Evolutionary conservation across 352 stramenopile species (phyloP).

Genomic region (Phytophthora meadii): DNA sequence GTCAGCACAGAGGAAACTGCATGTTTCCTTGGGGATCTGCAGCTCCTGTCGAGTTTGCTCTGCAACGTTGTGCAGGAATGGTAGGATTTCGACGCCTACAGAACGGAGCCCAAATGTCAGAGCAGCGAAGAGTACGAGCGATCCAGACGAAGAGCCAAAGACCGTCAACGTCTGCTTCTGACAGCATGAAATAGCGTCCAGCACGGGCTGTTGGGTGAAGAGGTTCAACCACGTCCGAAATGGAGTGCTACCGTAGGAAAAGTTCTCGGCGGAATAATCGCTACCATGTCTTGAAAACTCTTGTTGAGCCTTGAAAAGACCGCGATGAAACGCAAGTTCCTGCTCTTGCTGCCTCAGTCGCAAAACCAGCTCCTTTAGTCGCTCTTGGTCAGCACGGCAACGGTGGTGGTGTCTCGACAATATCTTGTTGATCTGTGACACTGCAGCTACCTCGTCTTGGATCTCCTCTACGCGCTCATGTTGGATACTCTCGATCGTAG

Average conservation of each 20-base stretch:
- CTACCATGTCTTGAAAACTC: conserved; percentile 8
- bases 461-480: conserved; percentile 9
- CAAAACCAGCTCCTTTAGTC: conserved; percentile 25
- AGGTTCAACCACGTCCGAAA: conserved; percentile 55
- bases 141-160: conserved; percentile 65
- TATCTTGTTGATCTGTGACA: conserved; percentile 18
- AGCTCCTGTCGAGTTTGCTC: conserved; percentile 23
- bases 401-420: conserved; percentile 17
- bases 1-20: conserved; percentile 46
- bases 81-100: conserved; percentile 60
- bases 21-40: conserved; percentile 12
- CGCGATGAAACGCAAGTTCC: conserved; percentile 42
- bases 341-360: conserved; percentile 38
- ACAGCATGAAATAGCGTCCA: conserved; percentile 6
- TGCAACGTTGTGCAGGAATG: conserved; percentile 45
- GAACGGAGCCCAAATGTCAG: conserved; percentile 37
- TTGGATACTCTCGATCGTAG: conserved; percentile 21
- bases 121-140: conserved; percentile 58
- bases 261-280: conserved; percentile 55
- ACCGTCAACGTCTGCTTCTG: conserved; percentile 34
- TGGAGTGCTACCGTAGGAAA: conserved; percentile 64
- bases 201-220: conserved; percentile 25
- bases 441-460: conserved; percentile 22
- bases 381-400: conserved; percentile 3
- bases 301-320: conserved; percentile 34